Base-by-base conservation (phyloP, 345 rosid genomes). In the Draba incana region DNA sequence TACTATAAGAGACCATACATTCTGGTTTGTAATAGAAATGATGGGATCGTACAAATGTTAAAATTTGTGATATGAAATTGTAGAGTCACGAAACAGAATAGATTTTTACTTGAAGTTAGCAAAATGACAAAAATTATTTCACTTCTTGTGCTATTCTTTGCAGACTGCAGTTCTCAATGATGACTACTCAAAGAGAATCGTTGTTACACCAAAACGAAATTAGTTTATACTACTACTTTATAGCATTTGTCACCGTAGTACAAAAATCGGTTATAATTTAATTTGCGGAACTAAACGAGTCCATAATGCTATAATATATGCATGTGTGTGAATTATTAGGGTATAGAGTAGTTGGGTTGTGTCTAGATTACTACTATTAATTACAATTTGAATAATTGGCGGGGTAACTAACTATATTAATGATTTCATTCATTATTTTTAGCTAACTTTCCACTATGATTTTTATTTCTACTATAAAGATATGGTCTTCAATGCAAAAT, bases 361-460 rank as follows among this genome's bases (percentile, higher is more conserved):
- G 62, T 44, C 47, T 57, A 8, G 62, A 51, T 66, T 74, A 51
- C 14, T 23, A 31, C 38, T 62, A 49, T 42, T 65, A 58, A 73
- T 25, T 59, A 73, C 55, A 52, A 42, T 57, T 61, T 73, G 51
- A 41, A 72, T 47, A 48, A 20, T 52, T 55, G 69, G 57, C 10
- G 48, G 13, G 25, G 56, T 71, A 71, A 64, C 64, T 56, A 71
- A 71, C 65, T 47, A 45, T 49, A 48, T 20, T 64, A 38, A 65
- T 64, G 64, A 25, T 72, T 52, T 39, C 71, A 65, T 57, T 72
- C 71, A 65, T 15, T 57, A 38, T 57, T 35, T 35, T 57, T 72
- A 64, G 50, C 66, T 37, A 66, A 72, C 66, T 57, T 72, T 56
- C 43, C 35, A 53, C 3, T 62, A 6, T 64, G 20, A 16, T 24